Conservation (phyloP, 2,329 filamentous ascomycete species). For the Trematosphaeria pertusa region DNA sequence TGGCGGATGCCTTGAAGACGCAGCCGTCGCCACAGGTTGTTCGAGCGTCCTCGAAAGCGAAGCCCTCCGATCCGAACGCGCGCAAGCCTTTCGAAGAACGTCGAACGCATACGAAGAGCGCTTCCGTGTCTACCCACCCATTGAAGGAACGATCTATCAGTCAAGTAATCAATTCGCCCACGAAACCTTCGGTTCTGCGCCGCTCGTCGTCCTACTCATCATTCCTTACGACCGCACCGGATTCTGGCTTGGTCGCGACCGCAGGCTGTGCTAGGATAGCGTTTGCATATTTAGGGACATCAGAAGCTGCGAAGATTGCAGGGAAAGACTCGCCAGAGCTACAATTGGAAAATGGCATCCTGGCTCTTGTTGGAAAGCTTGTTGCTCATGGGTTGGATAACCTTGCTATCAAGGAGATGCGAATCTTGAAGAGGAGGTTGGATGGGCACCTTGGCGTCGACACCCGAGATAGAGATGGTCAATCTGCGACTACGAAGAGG, state of each 20-base stretch:
- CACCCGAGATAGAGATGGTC: slow-evolving; percentile 7
- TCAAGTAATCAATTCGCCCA: slow-evolving; percentile 63
- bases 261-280: slow-evolving; percentile 74
- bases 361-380: slow-evolving; percentile 71
- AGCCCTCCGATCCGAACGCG: slow-evolving; percentile 29
- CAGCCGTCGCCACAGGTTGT: slow-evolving; percentile 25
- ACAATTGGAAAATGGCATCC: slow-evolving; percentile 77
- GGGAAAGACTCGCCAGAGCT: slow-evolving; percentile 65
- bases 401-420: slow-evolving; percentile 73
- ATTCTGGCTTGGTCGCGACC: slow-evolving; percentile 56
- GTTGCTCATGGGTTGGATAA: slow-evolving; percentile 69
- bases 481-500: slow-evolving; percentile 13
- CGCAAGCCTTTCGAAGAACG: slow-evolving; percentile 28
- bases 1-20: slow-evolving; percentile 70
- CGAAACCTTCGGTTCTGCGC: slow-evolving; percentile 36
- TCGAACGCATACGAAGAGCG: slow-evolving; percentile 21
- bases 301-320: slow-evolving; percentile 60
- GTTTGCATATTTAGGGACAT: slow-evolving; percentile 68
- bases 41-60: slow-evolving; percentile 26
- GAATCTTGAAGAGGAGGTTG: slow-evolving; percentile 69
- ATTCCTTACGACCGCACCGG: slow-evolving; percentile 30
- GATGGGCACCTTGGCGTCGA: slow-evolving; percentile 48
- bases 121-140: slow-evolving; percentile 62
- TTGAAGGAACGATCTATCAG: slow-evolving; percentile 68
- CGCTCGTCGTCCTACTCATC: slow-evolving; percentile 49